phyloP scores from a whole-genome alignment of 176 grass and related monocot genomes.

The Tillandsia fasciculata region DNA sequence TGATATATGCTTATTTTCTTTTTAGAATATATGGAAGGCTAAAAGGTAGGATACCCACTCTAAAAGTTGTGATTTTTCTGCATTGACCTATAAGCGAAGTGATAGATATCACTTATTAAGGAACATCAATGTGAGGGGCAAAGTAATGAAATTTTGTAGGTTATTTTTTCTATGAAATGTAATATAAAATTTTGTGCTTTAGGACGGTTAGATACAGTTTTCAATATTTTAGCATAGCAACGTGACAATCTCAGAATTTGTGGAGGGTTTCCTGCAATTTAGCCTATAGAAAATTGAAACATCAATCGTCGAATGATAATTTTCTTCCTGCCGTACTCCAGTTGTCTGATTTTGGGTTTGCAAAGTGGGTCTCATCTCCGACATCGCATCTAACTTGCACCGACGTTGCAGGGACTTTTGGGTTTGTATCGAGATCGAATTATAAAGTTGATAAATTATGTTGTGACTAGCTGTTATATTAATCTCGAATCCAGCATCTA shows the following conservation, averaged over 20 bases:
- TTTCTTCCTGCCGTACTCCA: conserved; percentile 27
- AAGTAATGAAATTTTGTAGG: too few relatives aligned
- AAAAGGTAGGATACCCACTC: not conserved
- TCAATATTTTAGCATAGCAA: too few relatives aligned
- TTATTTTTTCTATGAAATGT: too few relatives aligned
- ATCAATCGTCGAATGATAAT: conserved; percentile 16
- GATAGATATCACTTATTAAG: too few relatives aligned
- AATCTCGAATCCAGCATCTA: conserved; percentile 18
- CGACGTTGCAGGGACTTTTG: conserved; percentile 93
- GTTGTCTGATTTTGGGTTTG: conserved; percentile 95
- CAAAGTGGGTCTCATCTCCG: conserved; percentile 66
- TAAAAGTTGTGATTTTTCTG: not conserved
- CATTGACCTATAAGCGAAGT: not conserved
- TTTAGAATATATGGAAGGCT: not conserved
- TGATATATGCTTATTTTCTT: conserved; percentile 8
- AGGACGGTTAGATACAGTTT: too few relatives aligned
- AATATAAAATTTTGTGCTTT: too few relatives aligned
- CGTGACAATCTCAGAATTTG: too few relatives aligned
- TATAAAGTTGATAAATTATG: conserved; percentile 8
- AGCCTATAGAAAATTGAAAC: not conserved
- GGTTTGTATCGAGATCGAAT: conserved; percentile 35
- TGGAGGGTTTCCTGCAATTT: too few relatives aligned
- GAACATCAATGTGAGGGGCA: too few relatives aligned
- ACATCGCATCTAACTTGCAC: conserved; percentile 57
- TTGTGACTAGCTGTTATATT: conserved; percentile 7